phyloP scores from a whole-genome alignment of 495 filamentous ascomycete species.

The Xylaria intraflava region DNA sequence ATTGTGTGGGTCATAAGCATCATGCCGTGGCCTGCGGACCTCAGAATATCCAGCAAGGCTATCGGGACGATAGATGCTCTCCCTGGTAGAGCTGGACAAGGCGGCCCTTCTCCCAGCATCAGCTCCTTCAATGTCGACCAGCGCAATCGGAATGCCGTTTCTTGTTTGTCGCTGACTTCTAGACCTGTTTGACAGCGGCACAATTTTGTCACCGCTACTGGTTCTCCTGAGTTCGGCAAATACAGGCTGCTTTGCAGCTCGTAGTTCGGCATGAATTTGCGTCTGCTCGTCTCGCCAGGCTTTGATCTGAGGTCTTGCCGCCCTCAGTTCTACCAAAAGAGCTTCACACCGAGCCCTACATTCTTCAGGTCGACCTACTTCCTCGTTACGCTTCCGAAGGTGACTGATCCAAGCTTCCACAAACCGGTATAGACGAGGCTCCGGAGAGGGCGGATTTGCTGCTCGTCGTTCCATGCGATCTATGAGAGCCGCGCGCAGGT shows the following conservation, averaged over 20 bases:
- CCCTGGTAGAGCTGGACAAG: not conserved
- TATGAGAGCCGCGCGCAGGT: constrained; percentile 30
- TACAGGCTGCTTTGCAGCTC: not conserved
- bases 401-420: constrained; percentile 39
- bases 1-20: not conserved
- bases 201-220: constrained; percentile 1
- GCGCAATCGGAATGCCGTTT: constrained; percentile 23
- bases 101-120: constrained; percentile 14
- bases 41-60: constrained; percentile 15
- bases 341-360: constrained; percentile 18
- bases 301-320: constrained; percentile 8
- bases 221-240: constrained; percentile 18
- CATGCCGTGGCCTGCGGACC: not conserved
- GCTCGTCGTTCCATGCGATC: constrained; percentile 24
- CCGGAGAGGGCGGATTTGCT: not conserved
- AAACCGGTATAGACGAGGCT: constrained; percentile 27
- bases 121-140: constrained; percentile 14
- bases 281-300: constrained; percentile 16
- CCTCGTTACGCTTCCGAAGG: constrained; percentile 4
- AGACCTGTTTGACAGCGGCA: constrained; percentile 1
- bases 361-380: not conserved
- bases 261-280: constrained; percentile 1
- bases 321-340: constrained; percentile 11
- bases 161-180: constrained; percentile 13
- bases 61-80: constrained; percentile 21